A percentile compares a stretch with the other conserved stretches of the same genome.
These are phyloP conservation scores for Harringtonia lauricola DNA, from an alignment of 2,329 filamentous ascomycete genomes.

Conservation along the genomic window DNA sequence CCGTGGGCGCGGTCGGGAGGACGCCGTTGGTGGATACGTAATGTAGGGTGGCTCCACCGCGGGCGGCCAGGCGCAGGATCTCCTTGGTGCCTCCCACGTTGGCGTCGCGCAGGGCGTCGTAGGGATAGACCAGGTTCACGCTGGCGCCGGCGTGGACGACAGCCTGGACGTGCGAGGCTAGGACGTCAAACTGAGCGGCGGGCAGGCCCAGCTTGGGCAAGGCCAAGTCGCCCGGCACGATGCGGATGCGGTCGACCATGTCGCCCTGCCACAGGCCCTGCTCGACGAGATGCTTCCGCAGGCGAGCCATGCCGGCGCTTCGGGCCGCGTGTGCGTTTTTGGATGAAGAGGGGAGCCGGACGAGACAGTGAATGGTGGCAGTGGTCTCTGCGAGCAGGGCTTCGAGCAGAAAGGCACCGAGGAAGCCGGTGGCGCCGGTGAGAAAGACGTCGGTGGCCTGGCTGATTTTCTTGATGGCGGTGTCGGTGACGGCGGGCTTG, in stretches of 20 bases:
- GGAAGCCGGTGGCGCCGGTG: slow-evolving; percentile 65
- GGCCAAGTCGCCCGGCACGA: slow-evolving; percentile 63
- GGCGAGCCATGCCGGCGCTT: slow-evolving; percentile 62
- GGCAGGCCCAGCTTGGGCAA: slow-evolving; percentile 58
- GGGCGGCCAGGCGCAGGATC: slow-evolving; percentile 57
- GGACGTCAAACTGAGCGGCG: slow-evolving; percentile 50
- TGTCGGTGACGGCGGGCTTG: slow-evolving; percentile 8
- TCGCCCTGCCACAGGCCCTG: slow-evolving; percentile 67
- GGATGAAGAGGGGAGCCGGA: slow-evolving; percentile 43
- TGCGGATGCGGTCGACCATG: slow-evolving; percentile 67
- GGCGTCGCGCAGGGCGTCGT: slow-evolving; percentile 60
- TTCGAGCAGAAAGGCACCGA: slow-evolving; percentile 64
- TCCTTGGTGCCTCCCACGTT: slow-evolving; percentile 75
- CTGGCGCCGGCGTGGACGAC: slow-evolving; percentile 69
- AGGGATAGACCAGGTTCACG: slow-evolving; percentile 73
- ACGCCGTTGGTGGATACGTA: slow-evolving; percentile 76
- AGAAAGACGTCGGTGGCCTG: slow-evolving; percentile 59
- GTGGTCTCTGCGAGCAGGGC: slow-evolving; percentile 57
- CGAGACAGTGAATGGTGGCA: slow-evolving; percentile 60
- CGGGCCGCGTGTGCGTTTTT: no score
- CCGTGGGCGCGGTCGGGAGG: slow-evolving; percentile 55
- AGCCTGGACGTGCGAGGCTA: slow-evolving; percentile 56
- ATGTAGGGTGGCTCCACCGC: slow-evolving; percentile 60
- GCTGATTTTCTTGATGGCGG: slow-evolving; percentile 25
- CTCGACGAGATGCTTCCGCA: slow-evolving; percentile 68